Evolutionary conservation across 306 rosid genomes (phyloP).

Genomic region (Parietaria judaica): DNA sequence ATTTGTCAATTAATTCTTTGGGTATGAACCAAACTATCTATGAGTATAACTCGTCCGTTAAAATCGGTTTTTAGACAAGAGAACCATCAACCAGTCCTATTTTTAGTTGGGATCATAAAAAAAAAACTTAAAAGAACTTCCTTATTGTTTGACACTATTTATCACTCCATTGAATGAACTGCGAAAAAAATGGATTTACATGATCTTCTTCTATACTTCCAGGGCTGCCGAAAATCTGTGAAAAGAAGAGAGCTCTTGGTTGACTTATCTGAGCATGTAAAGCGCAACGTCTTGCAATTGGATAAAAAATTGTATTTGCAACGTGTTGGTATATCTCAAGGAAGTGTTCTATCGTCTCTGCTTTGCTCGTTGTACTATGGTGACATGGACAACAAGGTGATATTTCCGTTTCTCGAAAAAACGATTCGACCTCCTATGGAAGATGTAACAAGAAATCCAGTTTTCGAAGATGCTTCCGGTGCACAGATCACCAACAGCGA

Average conservation of each 20-base stretch:
- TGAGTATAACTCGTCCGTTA: too few species aligned
- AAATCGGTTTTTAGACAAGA: too few species aligned
- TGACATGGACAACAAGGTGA: slow-evolving; percentile 58
- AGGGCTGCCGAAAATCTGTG: slow-evolving; percentile 41
- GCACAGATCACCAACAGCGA: slow-evolving; percentile 14
- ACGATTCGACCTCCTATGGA: slow-evolving; percentile 21
- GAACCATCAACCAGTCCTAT: too few species aligned
- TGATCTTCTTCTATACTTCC: slow-evolving; percentile 20
- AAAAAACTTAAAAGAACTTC: too few species aligned
- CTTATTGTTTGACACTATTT: too few species aligned
- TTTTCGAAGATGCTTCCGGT: slow-evolving; percentile 9
- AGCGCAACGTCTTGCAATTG: slow-evolving; percentile 64
- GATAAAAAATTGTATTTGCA: slow-evolving; percentile 67
- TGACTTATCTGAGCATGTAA: slow-evolving; percentile 50
- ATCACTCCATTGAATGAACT: not conserved
- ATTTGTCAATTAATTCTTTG: too few species aligned
- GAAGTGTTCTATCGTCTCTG: slow-evolving; percentile 77
- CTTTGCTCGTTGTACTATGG: slow-evolving; percentile 80
- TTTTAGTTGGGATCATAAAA: too few species aligned
- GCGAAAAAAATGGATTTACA: not conserved
- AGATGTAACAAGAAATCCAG: slow-evolving; percentile 3
- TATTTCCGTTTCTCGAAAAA: slow-evolving; percentile 63
- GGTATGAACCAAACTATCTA: too few species aligned
- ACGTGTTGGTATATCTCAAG: slow-evolving; percentile 82
- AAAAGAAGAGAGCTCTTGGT: slow-evolving; percentile 33